Evolutionary conservation across 164 flowering plant genomes (phyloP), one percentile per base, ranked within the genome.

Genomic region (Chimonanthus salicifolius): DNA sequence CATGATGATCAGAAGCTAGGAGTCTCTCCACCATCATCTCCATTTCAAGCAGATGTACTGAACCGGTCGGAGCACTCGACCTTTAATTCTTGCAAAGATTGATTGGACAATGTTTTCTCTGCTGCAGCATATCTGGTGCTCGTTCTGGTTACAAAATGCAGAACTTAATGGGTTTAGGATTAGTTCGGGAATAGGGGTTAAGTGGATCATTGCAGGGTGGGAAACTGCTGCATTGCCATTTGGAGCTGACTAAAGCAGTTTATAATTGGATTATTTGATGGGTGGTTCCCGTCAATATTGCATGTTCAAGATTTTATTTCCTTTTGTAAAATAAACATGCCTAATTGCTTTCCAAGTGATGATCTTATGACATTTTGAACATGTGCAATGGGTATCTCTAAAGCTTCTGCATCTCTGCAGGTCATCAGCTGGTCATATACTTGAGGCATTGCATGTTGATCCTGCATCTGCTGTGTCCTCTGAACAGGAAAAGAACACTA

Each of bases 1-100:
- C 72, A 76, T 69, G 83, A 85, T 67, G 92, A 81, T 68, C 88
- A 86, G 79, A 95, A 84, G 90, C 87, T 82, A 75, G 92, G 94
- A 85, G 74, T 83, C 72, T 89, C 98, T 76, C 97, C 99, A 76
- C 99, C 98, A 78, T 80, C 86, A 82, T 92, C 98, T 78, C 88
- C 90, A 77, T 83, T 86, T 48, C 91, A 86, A 73, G 85, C 86
- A 82, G 89, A 87, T 83, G 72, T 75, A 75, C 76, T 84, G 79
- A 95, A 81, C 92, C 97, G 99, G 99, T 95, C 98, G 97, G 98
- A 88, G 94, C 95, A 91, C 95, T 90, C 80, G 89, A 89, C 92
- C 97, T 89, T 91, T 95, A 77, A 87, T 86, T 89, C 83, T 87
- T 90, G 92, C 97, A 87, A 89, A 84, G 94, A 88, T 91, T 87